Base-by-base conservation (phyloP, 352 stramenopile genomes). In the Phytophthora pseudosyringae region DNA sequence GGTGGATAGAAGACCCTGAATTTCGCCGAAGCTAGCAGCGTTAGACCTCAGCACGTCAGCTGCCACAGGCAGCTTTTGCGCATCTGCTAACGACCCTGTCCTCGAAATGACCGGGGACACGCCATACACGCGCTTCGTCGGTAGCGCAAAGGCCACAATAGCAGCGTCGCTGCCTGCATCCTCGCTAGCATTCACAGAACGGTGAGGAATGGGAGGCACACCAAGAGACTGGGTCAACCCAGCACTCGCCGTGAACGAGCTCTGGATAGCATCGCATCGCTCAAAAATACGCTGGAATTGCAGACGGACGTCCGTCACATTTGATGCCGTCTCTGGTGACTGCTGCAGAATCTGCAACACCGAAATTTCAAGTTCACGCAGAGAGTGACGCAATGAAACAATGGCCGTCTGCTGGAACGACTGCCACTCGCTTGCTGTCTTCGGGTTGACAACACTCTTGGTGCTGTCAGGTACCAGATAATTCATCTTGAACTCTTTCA, bases 351-450 rank as follows among this genome's bases (percentile, higher is more conserved):
- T 80, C 25, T 90, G 71, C 25, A 68, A 46, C 9, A 91, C 75
- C 3, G 81, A 71, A n/a, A 89, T 81, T 36, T 91, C 70, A 33
- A 94, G 73, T 48, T 94, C 86, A 28, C 83, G 73, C 10, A 94
- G 56, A 31, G 83, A 82, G 7, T 73, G 74, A 9, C 72, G 75
- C 15, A 94, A 49, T 16, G 75, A 64, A 44, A 74, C 53, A 11
- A 89, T 58, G 3, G 67, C 76, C 13, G 70, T 43, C 29, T 78
- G 57, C 44, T 93, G 82, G 48, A 89, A 81, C 16, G 70, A 43
- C 31, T 90, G 83, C 78, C 86, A 90, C 31, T 85, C 56, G 12
- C 61, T 80, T 3, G 73, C 78, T 31, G 55, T 58, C 31, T 76
- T 77, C 5, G 75, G 47, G 29, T 70, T 45, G 12, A 69, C 18